Conservation (phyloP, 2,329 filamentous ascomycete genomes). For the Karstenula rhodostoma region DNA sequence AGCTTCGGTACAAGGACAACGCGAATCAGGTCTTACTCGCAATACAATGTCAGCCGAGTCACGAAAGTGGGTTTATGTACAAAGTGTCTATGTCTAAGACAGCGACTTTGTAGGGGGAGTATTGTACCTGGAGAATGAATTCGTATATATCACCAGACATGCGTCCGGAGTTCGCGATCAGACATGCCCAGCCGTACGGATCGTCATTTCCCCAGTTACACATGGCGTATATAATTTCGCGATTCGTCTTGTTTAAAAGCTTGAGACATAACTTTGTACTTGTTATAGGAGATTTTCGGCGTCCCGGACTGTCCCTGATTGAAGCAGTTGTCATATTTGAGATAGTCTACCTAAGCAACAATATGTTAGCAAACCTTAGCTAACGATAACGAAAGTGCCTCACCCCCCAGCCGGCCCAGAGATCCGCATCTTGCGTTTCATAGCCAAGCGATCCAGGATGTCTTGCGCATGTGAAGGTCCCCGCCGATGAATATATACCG, state of each 20-base stretch:
- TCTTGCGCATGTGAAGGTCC: constrained; percentile 61
- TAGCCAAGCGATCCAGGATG: constrained; percentile 53
- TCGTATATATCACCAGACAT: constrained; percentile 43
- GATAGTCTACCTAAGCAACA: constrained; percentile 30
- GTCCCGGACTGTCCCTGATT: constrained; percentile 39
- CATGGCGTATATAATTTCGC: constrained; percentile 56
- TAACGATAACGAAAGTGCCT: background rate
- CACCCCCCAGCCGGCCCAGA: constrained; percentile 43
- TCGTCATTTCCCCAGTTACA: constrained; percentile 63
- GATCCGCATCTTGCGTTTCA: constrained; percentile 36
- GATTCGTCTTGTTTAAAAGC: constrained; percentile 58
- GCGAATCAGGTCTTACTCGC: too few relatives aligned
- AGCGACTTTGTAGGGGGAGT: too few relatives aligned
- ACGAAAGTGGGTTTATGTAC: too few relatives aligned
- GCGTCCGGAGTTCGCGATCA: constrained; percentile 47
- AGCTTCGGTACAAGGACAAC: constrained; percentile 35
- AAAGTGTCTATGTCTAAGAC: too few relatives aligned
- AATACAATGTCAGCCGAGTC: too few relatives aligned
- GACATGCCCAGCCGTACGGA: constrained; percentile 44
- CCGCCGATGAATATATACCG: constrained; percentile 69
- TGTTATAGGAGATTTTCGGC: constrained; percentile 54
- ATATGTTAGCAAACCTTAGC: background rate
- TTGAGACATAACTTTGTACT: constrained; percentile 59
- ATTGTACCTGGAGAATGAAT: too few relatives aligned
- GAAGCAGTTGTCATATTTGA: constrained; percentile 50